phyloP scores from a whole-genome alignment of 768 basidiomycete species.

The Tulasnella sp. region DNA sequence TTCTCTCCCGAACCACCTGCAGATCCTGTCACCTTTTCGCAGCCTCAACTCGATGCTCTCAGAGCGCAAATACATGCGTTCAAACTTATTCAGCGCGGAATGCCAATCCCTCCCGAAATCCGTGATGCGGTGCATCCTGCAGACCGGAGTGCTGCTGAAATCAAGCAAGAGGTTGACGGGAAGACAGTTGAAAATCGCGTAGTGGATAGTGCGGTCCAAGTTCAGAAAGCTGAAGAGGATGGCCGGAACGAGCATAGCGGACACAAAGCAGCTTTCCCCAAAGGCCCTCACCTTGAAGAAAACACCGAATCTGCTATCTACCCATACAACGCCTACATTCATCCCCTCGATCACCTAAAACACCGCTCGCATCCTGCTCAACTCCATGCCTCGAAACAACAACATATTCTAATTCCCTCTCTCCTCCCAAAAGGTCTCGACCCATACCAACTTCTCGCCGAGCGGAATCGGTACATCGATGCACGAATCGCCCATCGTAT shows the following conservation, averaged over 20 bases:
- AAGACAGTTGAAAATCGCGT: slow-evolving; percentile 48
- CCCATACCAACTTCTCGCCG: slow-evolving; percentile 83
- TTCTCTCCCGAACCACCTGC: slow-evolving; percentile 52
- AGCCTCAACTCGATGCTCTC: slow-evolving; percentile 69
- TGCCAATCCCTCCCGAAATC: slow-evolving; percentile 64
- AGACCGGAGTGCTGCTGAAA: slow-evolving; percentile 55
- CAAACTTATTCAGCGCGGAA: slow-evolving; percentile 62
- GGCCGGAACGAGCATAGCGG: slow-evolving; percentile 15
- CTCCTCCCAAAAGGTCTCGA: slow-evolving; percentile 90
- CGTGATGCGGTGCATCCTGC: slow-evolving; percentile 67
- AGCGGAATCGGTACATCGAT: slow-evolving; percentile 88
- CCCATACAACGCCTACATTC: slow-evolving; percentile 85
- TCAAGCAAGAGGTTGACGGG: slow-evolving; percentile 49
- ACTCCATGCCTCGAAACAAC: slow-evolving; percentile 65
- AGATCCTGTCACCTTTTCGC: slow-evolving; percentile 68
- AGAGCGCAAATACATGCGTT: slow-evolving; percentile 80
- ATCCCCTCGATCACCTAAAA: slow-evolving; percentile 59
- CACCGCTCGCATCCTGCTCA: slow-evolving; percentile 54
- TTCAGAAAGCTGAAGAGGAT: slow-evolving; percentile 51
- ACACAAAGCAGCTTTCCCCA: slow-evolving; percentile 43
- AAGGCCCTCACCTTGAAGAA: slow-evolving; percentile 73
- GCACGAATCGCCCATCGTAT: slow-evolving; percentile 85
- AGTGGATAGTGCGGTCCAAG: slow-evolving; percentile 71
- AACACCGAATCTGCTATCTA: slow-evolving; percentile 77
- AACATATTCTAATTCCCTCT: slow-evolving; percentile 79